A percentile compares a stretch with the other conserved stretches of the same genome.
These are phyloP conservation scores for Calonectria pauciramosa DNA, from an alignment of 2,329 filamentous ascomycete genomes.

Conservation along the genomic window DNA sequence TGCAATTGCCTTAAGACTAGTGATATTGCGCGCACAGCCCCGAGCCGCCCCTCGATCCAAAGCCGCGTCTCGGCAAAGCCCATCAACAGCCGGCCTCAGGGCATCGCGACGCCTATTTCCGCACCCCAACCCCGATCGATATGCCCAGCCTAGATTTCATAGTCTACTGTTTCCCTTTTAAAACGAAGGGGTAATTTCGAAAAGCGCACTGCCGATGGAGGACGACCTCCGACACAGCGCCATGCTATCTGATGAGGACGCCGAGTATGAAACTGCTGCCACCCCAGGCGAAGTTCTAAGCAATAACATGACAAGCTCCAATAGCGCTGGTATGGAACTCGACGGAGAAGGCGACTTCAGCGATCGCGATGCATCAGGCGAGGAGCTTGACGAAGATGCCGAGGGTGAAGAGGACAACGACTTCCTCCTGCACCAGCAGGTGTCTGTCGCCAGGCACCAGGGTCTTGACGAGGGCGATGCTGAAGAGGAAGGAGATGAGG, in stretches of 20 bases:
- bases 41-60: constrained; percentile 30
- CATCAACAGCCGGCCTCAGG: constrained; percentile 44
- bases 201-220: constrained; percentile 67
- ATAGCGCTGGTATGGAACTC: constrained; percentile 1
- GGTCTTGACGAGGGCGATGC: constrained; percentile 36
- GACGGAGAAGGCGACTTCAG: constrained; percentile 53
- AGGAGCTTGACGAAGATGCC: constrained; percentile 58
- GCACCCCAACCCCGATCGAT: constrained; percentile 41
- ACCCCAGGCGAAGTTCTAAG: constrained; percentile 47
- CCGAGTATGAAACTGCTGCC: constrained; percentile 56
- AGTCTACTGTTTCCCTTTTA: constrained; percentile 33
- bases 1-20: constrained; percentile 12
- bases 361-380: constrained; percentile 58
- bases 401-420: constrained; percentile 59
- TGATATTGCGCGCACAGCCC: constrained; percentile 11
- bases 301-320: constrained; percentile 37
- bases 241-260: constrained; percentile 65
- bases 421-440: constrained; percentile 45
- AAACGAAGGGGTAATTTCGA: constrained; percentile 56
- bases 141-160: constrained; percentile 45
- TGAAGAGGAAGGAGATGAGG: constrained; percentile 53
- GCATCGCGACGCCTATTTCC: constrained; percentile 38
- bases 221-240: constrained; percentile 71
- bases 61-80: constrained; percentile 38
- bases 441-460: constrained; percentile 19